Base-by-base conservation (phyloP, 2,329 filamentous ascomycete genomes). In the Aureobasidium sp. region DNA sequence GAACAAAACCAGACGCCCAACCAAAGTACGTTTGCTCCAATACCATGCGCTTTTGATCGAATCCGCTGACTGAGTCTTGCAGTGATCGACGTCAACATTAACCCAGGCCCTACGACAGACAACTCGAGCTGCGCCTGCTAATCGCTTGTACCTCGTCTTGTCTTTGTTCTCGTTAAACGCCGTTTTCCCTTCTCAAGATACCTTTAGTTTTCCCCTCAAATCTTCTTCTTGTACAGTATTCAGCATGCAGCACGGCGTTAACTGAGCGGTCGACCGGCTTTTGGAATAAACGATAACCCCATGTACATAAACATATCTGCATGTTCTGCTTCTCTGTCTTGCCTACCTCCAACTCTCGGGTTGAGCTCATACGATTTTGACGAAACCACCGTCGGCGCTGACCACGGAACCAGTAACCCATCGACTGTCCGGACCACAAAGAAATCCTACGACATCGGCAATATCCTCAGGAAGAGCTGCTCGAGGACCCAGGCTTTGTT, bases 1-100 rank as follows among this genome's bases (percentile, higher is more conserved):
- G 87, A 91, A 68, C 89, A 91, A 67, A 86, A 87, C 69, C 87
- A 88, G 69, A 87, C 86, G 64, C 87, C 90, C 68, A 84, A 80
- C 75, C 90, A 93, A 78, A 96, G 90, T 94, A 80, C 71, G 88
- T 84, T 57, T 23, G 20, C 20, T 42, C 10, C 15, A 6, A 9
- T 3, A 32, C 5, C 3, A 36, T 42, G 55, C 32, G 23, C 32
- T n/a, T 62, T 32, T n/a, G 23, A 13, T 37, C 46, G 17, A 6
- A 27, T 48, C 23, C 20, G n/a, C 58, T 59, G 23, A 64, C 52
- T 23, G 4, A 8, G 1, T n/a, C 34, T 20, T 27, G 0, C 50
- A 65, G 64, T 65, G 62, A 65, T 65, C 32, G 62, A 65, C 36
- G 64, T 65, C 6, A 65, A 65, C 59, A 64, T 64, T 32, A 64